phyloP scores from a whole-genome alignment of 2,329 filamentous ascomycete species.

The Sclerotinia minor region DNA sequence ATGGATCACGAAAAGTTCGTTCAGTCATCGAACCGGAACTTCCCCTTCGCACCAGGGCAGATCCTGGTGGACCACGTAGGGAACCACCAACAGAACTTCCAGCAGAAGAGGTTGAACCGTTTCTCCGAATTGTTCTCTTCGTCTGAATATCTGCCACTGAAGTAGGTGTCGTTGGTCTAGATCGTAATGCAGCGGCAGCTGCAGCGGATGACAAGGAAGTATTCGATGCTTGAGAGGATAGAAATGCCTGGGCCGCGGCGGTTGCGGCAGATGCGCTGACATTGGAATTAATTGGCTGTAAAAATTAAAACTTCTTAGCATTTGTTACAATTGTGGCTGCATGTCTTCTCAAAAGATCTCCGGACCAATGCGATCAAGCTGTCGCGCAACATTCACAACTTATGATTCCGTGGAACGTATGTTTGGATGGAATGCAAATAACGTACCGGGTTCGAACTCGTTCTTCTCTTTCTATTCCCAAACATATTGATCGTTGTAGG shows the following conservation, averaged over 20 bases:
- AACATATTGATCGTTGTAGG: slow-evolving; percentile 39
- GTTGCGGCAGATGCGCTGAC: slow-evolving; percentile 73
- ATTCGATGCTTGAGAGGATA: slow-evolving; percentile 63
- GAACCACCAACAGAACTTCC: slow-evolving; percentile 50
- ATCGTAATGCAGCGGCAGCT: slow-evolving; percentile 80
- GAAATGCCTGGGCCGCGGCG: slow-evolving; percentile 79
- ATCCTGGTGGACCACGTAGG: slow-evolving; percentile 43
- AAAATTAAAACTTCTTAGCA: slow-evolving; percentile 32
- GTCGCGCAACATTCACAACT: slow-evolving; percentile 13
- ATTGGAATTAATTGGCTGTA: slow-evolving; percentile 62
- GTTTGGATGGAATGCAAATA: slow-evolving; percentile 20
- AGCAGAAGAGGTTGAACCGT: slow-evolving; percentile 69
- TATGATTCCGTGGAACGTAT: slow-evolving; percentile 24
- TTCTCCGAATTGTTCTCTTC: slow-evolving; percentile 76
- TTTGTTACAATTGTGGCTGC: slow-evolving; percentile 24
- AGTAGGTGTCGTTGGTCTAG: slow-evolving; percentile 74
- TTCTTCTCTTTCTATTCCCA: slow-evolving; percentile 42
- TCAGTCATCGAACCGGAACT: slow-evolving; percentile 85
- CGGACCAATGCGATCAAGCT: slow-evolving; percentile 17
- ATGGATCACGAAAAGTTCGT: slow-evolving; percentile 80
- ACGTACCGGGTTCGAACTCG: slow-evolving; percentile 47
- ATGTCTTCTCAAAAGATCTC: slow-evolving; percentile 2
- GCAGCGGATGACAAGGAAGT: slow-evolving; percentile 77
- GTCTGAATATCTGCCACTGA: slow-evolving; percentile 82
- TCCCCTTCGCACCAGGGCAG: slow-evolving; percentile 60